A percentile compares a stretch with the other conserved stretches of the same genome.
phyloP scores from a whole-genome alignment of 2,329 filamentous ascomycete genomes.

The Pezicula neosporulosa region DNA sequence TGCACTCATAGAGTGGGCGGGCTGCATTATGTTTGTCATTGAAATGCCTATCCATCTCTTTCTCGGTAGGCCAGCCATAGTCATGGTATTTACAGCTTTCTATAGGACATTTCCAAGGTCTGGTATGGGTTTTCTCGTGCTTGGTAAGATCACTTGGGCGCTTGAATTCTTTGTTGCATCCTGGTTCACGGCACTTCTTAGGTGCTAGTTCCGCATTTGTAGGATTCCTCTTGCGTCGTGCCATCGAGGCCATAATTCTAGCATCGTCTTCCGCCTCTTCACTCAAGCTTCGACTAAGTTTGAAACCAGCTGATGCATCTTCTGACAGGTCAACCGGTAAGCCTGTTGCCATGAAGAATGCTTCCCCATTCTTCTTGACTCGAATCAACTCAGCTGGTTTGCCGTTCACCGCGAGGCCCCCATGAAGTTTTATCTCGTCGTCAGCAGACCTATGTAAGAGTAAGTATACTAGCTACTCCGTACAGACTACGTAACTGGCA shows the following conservation, averaged over 20 bases:
- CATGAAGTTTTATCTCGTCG: constrained; percentile 76
- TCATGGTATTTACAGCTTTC: constrained; percentile 84
- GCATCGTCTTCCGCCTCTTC: constrained; percentile 75
- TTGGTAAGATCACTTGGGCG: constrained; percentile 96
- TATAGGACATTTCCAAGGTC: constrained; percentile 89
- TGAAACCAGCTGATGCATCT: constrained; percentile 43
- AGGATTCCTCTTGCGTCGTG: constrained; percentile 89
- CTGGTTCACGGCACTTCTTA: constrained; percentile 70
- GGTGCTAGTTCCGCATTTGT: constrained; percentile 78
- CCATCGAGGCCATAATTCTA: constrained; percentile 87
- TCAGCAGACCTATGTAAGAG: no score
- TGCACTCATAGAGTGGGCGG: constrained; percentile 80
- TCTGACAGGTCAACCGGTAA: constrained; percentile 57
- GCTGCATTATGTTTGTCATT: constrained; percentile 90
- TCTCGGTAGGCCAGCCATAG: constrained; percentile 93
- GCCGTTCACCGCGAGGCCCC: constrained; percentile 78
- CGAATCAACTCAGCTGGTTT: constrained; percentile 81
- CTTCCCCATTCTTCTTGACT: constrained; percentile 74
- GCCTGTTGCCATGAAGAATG: constrained; percentile 73
- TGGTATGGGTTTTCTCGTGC: constrained; percentile 96
- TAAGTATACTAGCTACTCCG: no score
- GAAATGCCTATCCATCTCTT: constrained; percentile 92
- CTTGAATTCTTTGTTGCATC: constrained; percentile 90
- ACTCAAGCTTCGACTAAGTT: constrained; percentile 64
- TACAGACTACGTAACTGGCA: no score